These are phyloP conservation scores for Blastobotrys arbuscula DNA, from an alignment of 1,139 yeast genomes.

Conservation along the genomic window DNA sequence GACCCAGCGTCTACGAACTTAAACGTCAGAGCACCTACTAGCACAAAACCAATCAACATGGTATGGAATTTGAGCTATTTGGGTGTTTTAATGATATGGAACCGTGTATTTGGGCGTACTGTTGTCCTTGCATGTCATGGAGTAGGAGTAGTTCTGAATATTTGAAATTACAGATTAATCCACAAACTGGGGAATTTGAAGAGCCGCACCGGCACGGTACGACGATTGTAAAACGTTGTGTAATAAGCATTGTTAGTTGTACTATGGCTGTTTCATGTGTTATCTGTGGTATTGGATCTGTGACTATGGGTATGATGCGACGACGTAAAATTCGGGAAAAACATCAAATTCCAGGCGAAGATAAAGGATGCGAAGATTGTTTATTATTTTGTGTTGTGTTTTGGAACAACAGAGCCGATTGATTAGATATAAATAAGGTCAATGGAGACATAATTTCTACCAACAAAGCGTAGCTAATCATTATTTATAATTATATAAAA, in stretches of 20 bases:
- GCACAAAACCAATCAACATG: background rate
- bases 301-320: conserved; percentile 2
- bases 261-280: background rate
- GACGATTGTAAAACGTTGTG: conserved; percentile 1
- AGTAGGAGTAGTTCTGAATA: conserved; percentile 6
- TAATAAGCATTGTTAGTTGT: background rate
- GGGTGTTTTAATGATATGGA: background rate
- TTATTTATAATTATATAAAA: too few species aligned
- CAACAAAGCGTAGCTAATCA: too few species aligned
- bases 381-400: conserved; percentile 5
- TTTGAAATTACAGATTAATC: background rate
- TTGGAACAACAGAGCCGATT: conserved; percentile 7
- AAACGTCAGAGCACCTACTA: background rate
- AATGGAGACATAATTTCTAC: too few species aligned
- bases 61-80: background rate
- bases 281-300: conserved; percentile 3
- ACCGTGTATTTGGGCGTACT: conserved; percentile 1
- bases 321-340: conserved; percentile 6
- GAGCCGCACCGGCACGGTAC: conserved; percentile 1
- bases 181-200: background rate
- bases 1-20: background rate
- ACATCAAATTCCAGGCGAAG: background rate
- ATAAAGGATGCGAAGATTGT: conserved; percentile 6
- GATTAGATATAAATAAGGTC: background rate
- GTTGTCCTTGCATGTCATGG: conserved; percentile 10